A percentile compares a stretch with the other conserved stretches of the same genome.
These are phyloP conservation scores for Pleurotus salmoneostramineus DNA, from an alignment of 768 basidiomycete species.

Conservation along the genomic window DNA sequence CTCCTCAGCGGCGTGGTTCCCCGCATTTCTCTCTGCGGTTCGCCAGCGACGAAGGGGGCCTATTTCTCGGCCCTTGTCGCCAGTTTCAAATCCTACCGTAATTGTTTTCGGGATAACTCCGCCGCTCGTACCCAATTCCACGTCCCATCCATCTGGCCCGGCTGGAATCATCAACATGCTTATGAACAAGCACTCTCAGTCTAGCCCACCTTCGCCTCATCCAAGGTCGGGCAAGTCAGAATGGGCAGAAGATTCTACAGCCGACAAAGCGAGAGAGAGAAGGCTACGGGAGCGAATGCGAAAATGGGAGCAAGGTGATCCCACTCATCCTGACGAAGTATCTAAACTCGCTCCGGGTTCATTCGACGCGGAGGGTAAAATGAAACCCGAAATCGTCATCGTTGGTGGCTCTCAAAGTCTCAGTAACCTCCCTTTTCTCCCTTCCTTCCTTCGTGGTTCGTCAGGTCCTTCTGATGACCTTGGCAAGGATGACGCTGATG, in stretches of 20 bases:
- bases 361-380: slow-evolving; percentile 30
- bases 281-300: slow-evolving; percentile 68
- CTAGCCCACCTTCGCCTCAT: slow-evolving; percentile 23
- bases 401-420: slow-evolving; percentile 37
- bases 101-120: slow-evolving; percentile 90
- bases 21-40: slow-evolving; percentile 75
- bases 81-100: slow-evolving; percentile 65
- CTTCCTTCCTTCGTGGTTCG: slow-evolving; percentile 12
- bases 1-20: slow-evolving; percentile 76
- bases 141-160: slow-evolving; percentile 13
- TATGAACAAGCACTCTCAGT: slow-evolving; percentile 35
- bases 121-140: slow-evolving; percentile 45
- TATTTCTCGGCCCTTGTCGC: slow-evolving; percentile 53
- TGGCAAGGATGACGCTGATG: slow-evolving; percentile 21
- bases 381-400: slow-evolving; percentile 43
- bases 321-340: slow-evolving; percentile 56
- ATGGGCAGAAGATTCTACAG: slow-evolving; percentile 64
- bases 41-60: slow-evolving; percentile 68
- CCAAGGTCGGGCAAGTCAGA: slow-evolving; percentile 39
- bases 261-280: slow-evolving; percentile 66
- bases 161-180: slow-evolving; percentile 38
- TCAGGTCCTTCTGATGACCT: slow-evolving; percentile 14
- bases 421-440: slow-evolving; percentile 30
- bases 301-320: slow-evolving; percentile 70
- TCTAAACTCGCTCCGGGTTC: slow-evolving; percentile 42